A percentile compares a stretch with the other conserved stretches of the same genome.
These are phyloP conservation scores for Xerocomus spinulosus DNA, from an alignment of 768 basidiomycete genomes.

Conservation along the genomic window DNA sequence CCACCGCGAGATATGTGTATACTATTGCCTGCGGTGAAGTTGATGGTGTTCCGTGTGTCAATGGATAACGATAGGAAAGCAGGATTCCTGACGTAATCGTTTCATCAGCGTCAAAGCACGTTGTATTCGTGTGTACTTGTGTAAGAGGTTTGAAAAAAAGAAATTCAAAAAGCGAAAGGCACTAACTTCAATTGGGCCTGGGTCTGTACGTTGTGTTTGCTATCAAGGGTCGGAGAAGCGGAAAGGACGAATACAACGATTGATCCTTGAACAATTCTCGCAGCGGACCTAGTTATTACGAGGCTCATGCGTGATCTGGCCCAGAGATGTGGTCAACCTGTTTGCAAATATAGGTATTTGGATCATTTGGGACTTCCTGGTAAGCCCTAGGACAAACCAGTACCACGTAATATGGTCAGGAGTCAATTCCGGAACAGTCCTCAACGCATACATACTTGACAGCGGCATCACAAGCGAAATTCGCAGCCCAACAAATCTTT, in stretches of 20 bases:
- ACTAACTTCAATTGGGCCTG: constrained; percentile 53
- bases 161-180: constrained; percentile 60
- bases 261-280: constrained; percentile 55
- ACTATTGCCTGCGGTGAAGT: constrained; percentile 53
- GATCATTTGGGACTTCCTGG: constrained; percentile 51
- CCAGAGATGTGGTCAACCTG: constrained; percentile 52
- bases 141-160: constrained; percentile 50
- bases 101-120: constrained; percentile 27
- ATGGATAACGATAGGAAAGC: constrained; percentile 49
- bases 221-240: background rate
- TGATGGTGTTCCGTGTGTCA: constrained; percentile 63
- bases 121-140: constrained; percentile 40
- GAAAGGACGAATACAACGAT: constrained; percentile 30
- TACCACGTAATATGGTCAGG: background rate
- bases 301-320: constrained; percentile 49
- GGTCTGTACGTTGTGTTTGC: constrained; percentile 42
- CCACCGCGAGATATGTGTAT: constrained; percentile 57
- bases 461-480: constrained; percentile 46
- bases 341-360: constrained; percentile 45
- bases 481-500: constrained; percentile 54
- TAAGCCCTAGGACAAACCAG: constrained; percentile 46
- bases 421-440: no score
- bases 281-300: constrained; percentile 43
- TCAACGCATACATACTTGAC: constrained; percentile 51
- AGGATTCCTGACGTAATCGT: constrained; percentile 21